Evolutionary conservation across 2,329 filamentous ascomycete species (phyloP), one percentile per base, ranked within the genome.

Genomic region (Hymenoscyphus salicellus): DNA sequence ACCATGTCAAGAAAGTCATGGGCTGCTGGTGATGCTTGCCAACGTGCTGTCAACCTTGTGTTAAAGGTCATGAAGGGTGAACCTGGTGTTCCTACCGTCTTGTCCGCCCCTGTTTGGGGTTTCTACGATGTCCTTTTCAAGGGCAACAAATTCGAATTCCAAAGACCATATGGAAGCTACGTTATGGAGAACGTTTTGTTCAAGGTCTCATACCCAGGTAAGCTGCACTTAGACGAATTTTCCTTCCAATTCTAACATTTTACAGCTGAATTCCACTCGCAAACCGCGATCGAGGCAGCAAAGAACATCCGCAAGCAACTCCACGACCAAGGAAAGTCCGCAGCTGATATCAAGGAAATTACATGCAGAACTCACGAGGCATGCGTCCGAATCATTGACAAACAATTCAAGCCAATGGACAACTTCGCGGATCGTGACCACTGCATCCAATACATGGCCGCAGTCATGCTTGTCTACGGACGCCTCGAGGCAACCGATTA

Each of bases 181-280:
- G 95, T 99, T 71, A 99, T 99, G 95, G 95, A 99, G 87, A 99
- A 98, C 76, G 93, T 99, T 66, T 88, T 99, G 69, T 99, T 99
- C 89, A 99, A 99, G 87, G 95, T 99, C 66, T 99, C 95, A 56
- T 98, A 97, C 79, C 94, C 94, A 76, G 91, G 91, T 92, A 83
- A 77, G 85, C 77, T 43, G 11, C 36, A 11, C 26, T 20, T 20
- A 10, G 60, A 30, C 63, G 5, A 36, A 59, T 55, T 49, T 33
- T 8, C 26, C 23, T 52, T 26, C 46, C 58, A 49, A 62, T 7
- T 41, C 74, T 76, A 75, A 75, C 64, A 30, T 68, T 57, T 64
- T 63, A 10, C 64, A 84, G 93, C 93, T 75, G 94, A 98, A 78
- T 98, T 98, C 85, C 94, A 98, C 86, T 97, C 94, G 23, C 95